phyloP scores from a whole-genome alignment of 192 early-diverging fungal genomes.

The Podila verticillata region DNA sequence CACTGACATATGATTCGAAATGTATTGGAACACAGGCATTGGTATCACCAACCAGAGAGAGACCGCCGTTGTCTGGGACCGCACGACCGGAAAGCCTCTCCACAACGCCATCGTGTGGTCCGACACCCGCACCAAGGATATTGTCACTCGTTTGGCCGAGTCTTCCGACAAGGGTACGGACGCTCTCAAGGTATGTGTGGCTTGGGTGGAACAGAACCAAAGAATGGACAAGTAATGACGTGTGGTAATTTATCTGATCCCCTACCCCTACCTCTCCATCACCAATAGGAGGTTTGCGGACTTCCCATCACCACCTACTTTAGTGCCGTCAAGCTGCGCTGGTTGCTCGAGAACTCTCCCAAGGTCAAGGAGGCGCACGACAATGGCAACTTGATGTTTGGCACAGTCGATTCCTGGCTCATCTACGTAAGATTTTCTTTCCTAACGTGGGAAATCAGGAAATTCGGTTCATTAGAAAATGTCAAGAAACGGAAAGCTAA shows the following conservation, averaged over 20 bases:
- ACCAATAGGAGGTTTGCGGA: conserved; percentile 70
- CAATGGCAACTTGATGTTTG: conserved; percentile 78
- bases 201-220: background rate
- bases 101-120: conserved; percentile 94
- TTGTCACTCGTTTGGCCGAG: conserved; percentile 70
- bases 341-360: conserved; percentile 88
- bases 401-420: conserved; percentile 95
- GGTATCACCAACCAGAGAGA: conserved; percentile 97
- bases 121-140: conserved; percentile 82
- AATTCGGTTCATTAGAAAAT: too few relatives aligned
- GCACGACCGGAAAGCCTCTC: conserved; percentile 77
- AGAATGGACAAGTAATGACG: too few relatives aligned
- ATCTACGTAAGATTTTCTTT: conserved; percentile 73
- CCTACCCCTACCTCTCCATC: too few relatives aligned
- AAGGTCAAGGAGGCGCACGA: conserved; percentile 79
- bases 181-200: conserved; percentile 32
- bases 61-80: conserved; percentile 93
- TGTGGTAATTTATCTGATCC: too few relatives aligned
- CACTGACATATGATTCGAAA: background rate
- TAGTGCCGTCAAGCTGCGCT: conserved; percentile 89
- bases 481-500: too few relatives aligned
- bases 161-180: conserved; percentile 52
- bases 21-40: conserved; percentile 57
- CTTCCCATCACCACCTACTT: conserved; percentile 94
- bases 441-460: too few relatives aligned